Conservation (phyloP, 768 basidiomycete species). For the Termitomyces sp. region DNA sequence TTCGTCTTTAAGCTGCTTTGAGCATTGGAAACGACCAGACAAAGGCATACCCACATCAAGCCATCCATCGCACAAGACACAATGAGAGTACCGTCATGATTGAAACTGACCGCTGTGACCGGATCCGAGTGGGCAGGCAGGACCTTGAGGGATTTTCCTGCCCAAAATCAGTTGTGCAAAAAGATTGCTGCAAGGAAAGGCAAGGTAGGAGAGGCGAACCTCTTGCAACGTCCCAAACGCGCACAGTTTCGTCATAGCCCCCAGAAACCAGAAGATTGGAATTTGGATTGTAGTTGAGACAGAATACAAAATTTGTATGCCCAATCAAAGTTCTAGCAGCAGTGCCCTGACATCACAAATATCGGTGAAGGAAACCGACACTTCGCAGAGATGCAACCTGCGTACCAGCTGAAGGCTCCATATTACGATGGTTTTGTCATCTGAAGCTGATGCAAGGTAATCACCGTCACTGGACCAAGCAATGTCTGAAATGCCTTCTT, state of each 20-base stretch:
- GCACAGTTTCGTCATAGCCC: conserved; percentile 92
- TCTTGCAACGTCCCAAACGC: conserved; percentile 94
- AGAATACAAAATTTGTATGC: conserved; percentile 94
- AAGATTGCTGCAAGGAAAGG: neutral
- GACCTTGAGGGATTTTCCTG: conserved; percentile 82
- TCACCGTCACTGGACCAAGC: conserved; percentile 85
- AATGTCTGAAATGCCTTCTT: conserved; percentile 84
- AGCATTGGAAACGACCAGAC: conserved; percentile 6
- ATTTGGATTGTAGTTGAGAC: conserved; percentile 87
- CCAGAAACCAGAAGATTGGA: conserved; percentile 92
- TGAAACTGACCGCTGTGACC: conserved; percentile 92
- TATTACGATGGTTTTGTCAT: conserved; percentile 85
- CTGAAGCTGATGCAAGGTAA: conserved; percentile 87
- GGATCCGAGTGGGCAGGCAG: conserved; percentile 97
- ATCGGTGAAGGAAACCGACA: conserved; percentile 10
- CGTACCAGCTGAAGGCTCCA: conserved; percentile 70
- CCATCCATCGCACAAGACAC: conserved; percentile 97
- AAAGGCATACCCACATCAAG: conserved; percentile 71
- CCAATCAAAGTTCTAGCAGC: conserved; percentile 68
- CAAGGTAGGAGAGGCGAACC: conserved; percentile 41
- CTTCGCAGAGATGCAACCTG: conserved; percentile 20
- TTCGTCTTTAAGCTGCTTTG: conserved; percentile 55
- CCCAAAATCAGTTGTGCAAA: neutral
- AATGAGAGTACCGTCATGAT: conserved; percentile 91
- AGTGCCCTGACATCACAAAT: conserved; percentile 38